Base-by-base conservation (phyloP, 2,329 filamentous ascomycete species). In the Bipolaris sorokiniana region DNA sequence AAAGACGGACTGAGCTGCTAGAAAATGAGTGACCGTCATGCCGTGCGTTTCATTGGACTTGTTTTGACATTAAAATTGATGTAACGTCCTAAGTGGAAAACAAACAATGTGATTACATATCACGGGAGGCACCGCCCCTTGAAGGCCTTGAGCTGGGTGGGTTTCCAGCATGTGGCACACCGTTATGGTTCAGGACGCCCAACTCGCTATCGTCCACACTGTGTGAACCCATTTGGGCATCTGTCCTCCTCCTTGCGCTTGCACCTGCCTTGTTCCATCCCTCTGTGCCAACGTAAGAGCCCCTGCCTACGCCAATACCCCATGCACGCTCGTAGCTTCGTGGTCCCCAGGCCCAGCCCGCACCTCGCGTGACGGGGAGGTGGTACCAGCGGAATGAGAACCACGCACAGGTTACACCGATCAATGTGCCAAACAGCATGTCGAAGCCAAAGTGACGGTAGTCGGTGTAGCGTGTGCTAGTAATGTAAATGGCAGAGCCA, bases 361-460 rank as follows among this genome's bases (percentile, higher is more conserved):
- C 90, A 6, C 92, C 92, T n/a, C 84, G 83, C 18, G 80, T 81
- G 61, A 96, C 87, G 0, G 92, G 91, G 9, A 95, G 79, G 72
- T 97, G 92, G 72, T 97, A 97, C 79, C 89, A 91, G 22, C 90
- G 83, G 80, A 97, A 97, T 3, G 88, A 85, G 65, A 94, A 87
- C 73, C 88, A 88, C 18, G 90, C 85, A 36, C 85, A 85, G 42
- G 87, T 77, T 13, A 88, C 83, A 7, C 94, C 94, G 60, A 97
- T 89, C 11, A 90, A 64, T 53, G 88, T 90, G n/a, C 94, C 94
- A 61, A 90, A 91, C 2, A 97, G 78, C 63, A 97, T 90, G 64
- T 98, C 94, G 73, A 97, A 94, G n/a, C 89, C 92, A 73, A 94
- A 90, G 76, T 98, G 94, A 37, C 91, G 87, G 79, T 89, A 96